Percentiles rank a stretch among this genome's conserved stretches.
Conservation (phyloP, 345 rosid species). For the Bruguiera sexangula region DNA sequence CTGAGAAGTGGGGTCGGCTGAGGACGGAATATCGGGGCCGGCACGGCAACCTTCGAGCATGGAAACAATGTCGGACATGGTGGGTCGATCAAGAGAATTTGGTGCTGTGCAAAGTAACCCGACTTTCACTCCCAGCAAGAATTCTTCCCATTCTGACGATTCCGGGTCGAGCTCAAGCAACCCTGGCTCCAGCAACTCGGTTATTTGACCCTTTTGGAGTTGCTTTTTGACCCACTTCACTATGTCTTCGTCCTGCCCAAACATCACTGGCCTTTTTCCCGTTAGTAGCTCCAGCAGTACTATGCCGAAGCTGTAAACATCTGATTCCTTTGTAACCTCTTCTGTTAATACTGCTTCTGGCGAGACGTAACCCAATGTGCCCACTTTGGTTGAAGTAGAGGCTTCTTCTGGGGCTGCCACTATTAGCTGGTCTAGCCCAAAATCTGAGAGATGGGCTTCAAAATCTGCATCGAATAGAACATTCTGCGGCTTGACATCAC, state of each 20-base stretch:
- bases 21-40: slow-evolving; percentile 78
- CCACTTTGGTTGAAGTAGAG: slow-evolving; percentile 50
- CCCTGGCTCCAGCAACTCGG: slow-evolving; percentile 84
- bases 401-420: slow-evolving; percentile 53
- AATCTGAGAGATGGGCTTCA: slow-evolving; percentile 91
- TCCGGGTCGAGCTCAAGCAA: slow-evolving; percentile 91
- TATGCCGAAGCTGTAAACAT: slow-evolving; percentile 90
- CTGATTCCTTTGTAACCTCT: slow-evolving; percentile 65
- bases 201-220: slow-evolving; percentile 76
- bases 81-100: slow-evolving; percentile 81
- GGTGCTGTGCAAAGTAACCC: slow-evolving; percentile 88
- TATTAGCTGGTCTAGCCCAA: slow-evolving; percentile 65
- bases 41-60: slow-evolving; percentile 99
- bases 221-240: slow-evolving; percentile 99
- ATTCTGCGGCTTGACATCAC: slow-evolving; percentile 86
- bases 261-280: slow-evolving; percentile 88
- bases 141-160: slow-evolving; percentile 99
- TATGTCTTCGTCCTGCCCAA: slow-evolving; percentile 86
- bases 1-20: slow-evolving; percentile 77
- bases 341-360: slow-evolving; percentile 69
- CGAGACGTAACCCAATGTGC: slow-evolving; percentile 76
- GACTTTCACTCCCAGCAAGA: slow-evolving; percentile 86
- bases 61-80: slow-evolving; percentile 85
- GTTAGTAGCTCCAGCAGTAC: slow-evolving; percentile 82
- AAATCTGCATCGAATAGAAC: slow-evolving; percentile 94